Evolutionary conservation across 2,329 filamentous ascomycete species (phyloP).

Genomic region (Acrodontium crateriforme): DNA sequence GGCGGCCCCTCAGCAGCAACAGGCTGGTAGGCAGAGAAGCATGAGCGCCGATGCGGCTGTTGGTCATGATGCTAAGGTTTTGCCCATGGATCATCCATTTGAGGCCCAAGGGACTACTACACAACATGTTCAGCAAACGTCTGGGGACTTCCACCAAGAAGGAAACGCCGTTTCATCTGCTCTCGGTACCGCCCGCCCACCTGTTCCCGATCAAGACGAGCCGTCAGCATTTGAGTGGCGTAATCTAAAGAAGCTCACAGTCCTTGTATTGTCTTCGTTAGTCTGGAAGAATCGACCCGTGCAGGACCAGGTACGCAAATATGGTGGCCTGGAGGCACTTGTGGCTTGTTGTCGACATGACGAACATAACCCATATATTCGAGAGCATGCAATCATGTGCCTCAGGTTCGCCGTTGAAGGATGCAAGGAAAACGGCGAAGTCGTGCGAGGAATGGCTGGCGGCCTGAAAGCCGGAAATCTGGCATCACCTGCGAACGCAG

Average conservation of each 20-base stretch:
- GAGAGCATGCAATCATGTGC: conserved; percentile 78
- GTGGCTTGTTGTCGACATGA: conserved; percentile 85
- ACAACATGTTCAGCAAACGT: too few species aligned
- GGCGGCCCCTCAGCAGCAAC: conserved; percentile 2
- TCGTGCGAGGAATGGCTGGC: conserved; percentile 47
- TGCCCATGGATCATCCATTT: conserved; percentile 14
- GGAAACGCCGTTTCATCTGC: neutral
- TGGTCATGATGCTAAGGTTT: conserved; percentile 1
- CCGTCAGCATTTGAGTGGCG: conserved; percentile 56
- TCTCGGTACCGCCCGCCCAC: neutral
- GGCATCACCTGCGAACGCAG: neutral
- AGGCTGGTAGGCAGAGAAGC: conserved; percentile 9
- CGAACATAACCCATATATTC: conserved; percentile 85
- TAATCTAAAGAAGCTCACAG: conserved; percentile 85
- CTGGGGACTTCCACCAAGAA: too few species aligned
- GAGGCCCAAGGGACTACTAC: too few species aligned
- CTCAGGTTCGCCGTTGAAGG: conserved; percentile 61
- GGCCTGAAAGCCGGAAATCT: neutral
- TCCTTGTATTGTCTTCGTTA: conserved; percentile 77
- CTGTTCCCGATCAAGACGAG: conserved; percentile 37
- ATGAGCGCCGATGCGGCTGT: conserved; percentile 15
- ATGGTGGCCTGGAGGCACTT: conserved; percentile 75
- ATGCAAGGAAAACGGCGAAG: conserved; percentile 57
- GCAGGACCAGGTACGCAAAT: conserved; percentile 72
- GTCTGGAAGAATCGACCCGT: conserved; percentile 77